Evolutionary conservation across 805 yeast species (phyloP), one percentile per base, ranked within the genome.

Genomic region (Huiozyma sinensis): DNA sequence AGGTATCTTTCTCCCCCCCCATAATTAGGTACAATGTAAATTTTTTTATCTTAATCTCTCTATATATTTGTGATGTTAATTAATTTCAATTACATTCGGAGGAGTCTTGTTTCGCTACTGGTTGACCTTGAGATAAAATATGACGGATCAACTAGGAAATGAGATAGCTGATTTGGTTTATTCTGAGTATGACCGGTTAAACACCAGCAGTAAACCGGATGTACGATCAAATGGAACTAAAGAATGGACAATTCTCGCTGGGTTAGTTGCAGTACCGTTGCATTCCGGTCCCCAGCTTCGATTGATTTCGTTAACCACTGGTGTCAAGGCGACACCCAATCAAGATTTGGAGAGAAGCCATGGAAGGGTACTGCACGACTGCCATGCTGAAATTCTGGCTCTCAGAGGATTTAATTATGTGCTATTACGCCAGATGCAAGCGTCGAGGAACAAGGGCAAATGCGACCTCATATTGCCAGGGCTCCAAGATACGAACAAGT

Each of bases 201-300:
- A 51, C 10, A 39, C 55, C 57, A 64, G 34, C 7, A 85, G 85
- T 1, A 80, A 77, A 57, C 95, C 95, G 0, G 55, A 58, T 0
- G 50, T 58, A 1, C 67, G 83, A 34, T 73, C 88, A 2, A 82
- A 84, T 54, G 84, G 86, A 0, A 65, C 68, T 0, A 57, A 63
- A 35, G 96, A 89, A 64, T 87, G 95, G 88, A 85, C 96, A 0
- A 84, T 87, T 0, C 53, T 88, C 12, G 85, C 95, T 0, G 82
- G 89, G 0, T 53, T 88, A 0, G 88, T 84, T 0, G 75, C 76
- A 0, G 33, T 58, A 42, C 33, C 50, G 47, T 50, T 50, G 10
- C 11, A 33, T 11, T 30, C 12, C 1, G 52, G 45, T 1, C 47
- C 49, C 7, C 48, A 51, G 4, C 32, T 69, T 1, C 46, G 57